Evolutionary conservation across 2,329 filamentous ascomycete genomes (phyloP), one percentile per base, ranked within the genome.

Genomic region (Xylariaceae sp.): DNA sequence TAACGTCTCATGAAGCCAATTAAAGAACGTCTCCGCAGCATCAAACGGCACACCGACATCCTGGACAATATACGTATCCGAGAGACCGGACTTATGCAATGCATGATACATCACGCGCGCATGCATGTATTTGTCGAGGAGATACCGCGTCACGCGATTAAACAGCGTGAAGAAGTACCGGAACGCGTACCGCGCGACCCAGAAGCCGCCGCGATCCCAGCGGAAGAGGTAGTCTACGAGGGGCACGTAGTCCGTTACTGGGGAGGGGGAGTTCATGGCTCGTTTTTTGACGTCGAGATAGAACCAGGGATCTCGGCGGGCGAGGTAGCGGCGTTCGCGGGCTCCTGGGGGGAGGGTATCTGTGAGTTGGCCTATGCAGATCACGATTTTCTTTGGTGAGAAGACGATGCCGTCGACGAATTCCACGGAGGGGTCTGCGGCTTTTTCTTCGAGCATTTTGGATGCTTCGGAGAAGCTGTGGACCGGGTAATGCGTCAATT

Each of bases 321-420:
- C 76, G n/a, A 80, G 81, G 71, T 90, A 88, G 0, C 70, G 75
- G 23, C 73, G 74, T 0, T 74, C 66, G 50, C 69, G 70, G 2
- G 63, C 60, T 1, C 70, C 73, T 0, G 69, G 57, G 0, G 78
- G 78, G 0, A 78, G 45, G 23, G 74, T 68, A 54, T 88, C 76
- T 0, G 79, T 78, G 13, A 88, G 73, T 8, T 75, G 76, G 0
- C 88, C 88, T 0, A 79, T 77, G 69, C 87, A 87, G 49, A 90
- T 73, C 0, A 88, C 78, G 0, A 83, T 82, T 4, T 75, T 76
- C 15, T 76, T 74, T 11, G 74, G 73, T 0, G 82, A 79, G 68
- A 82, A 89, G n/a, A 85, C 75, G 49, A 90, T 87, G 1, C 80
- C 87, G 60, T 91, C 88, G 1, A 92, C 77, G 64, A 86, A 92